phyloP scores from a whole-genome alignment of 208 protist species.

The Leptomonas seymouri region DNA sequence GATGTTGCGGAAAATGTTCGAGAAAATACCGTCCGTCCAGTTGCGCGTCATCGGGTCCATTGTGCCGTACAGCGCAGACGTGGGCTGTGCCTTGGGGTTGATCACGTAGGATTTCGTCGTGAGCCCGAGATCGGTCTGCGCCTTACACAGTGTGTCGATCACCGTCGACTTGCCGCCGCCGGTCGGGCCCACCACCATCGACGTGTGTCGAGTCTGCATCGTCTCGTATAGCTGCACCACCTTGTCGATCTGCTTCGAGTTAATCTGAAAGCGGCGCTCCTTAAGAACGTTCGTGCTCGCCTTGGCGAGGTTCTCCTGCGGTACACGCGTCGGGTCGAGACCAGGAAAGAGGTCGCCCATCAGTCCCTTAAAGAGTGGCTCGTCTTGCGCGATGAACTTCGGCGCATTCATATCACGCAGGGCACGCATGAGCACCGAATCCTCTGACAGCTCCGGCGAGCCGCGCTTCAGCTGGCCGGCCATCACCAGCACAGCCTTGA shows the following conservation, averaged over 20 bases:
- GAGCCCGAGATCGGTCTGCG: slow-evolving; percentile 93
- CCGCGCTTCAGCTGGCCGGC: slow-evolving; percentile 98
- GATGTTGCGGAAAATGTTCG: slow-evolving; percentile 98
- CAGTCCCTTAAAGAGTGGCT: slow-evolving; percentile 98
- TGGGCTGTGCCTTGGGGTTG: slow-evolving; percentile 98
- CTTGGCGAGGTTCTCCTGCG: slow-evolving; percentile 94
- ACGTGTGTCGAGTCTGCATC: slow-evolving; percentile 98
- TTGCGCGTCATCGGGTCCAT: slow-evolving; percentile 98
- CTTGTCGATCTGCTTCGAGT: slow-evolving; percentile 97
- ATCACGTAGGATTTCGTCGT: slow-evolving; percentile 95
- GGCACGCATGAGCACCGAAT: slow-evolving; percentile 99
- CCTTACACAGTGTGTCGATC: slow-evolving; percentile 94
- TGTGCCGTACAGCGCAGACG: slow-evolving; percentile 98
- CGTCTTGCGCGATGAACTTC: slow-evolving; percentile 99
- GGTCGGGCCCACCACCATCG: slow-evolving; percentile 98
- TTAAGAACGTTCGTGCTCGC: slow-evolving; percentile 91
- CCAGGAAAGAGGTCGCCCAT: slow-evolving; percentile 98
- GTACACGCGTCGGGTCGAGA: slow-evolving; percentile 94
- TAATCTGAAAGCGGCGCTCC: slow-evolving; percentile 79
- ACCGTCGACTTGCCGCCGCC: slow-evolving; percentile 98
- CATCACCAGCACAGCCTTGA: slow-evolving; percentile 99
- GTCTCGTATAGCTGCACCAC: slow-evolving; percentile 99
- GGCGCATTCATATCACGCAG: slow-evolving; percentile 99
- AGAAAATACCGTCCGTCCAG: slow-evolving; percentile 99
- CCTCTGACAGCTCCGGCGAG: slow-evolving; percentile 93